phyloP scores from a whole-genome alignment of 257 asterid genomes.

The Solanum ossicruentum region DNA sequence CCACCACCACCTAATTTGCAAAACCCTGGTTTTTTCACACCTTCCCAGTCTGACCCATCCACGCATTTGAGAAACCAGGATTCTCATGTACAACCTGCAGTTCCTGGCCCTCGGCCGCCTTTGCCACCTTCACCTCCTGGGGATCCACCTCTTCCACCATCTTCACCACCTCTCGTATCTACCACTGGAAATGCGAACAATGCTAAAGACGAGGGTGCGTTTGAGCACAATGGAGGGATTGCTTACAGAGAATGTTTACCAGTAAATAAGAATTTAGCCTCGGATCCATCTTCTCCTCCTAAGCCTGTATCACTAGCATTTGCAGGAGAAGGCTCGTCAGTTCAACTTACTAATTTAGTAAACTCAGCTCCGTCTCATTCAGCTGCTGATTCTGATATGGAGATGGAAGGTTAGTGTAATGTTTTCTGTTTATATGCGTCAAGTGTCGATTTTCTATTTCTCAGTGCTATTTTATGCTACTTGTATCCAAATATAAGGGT shows the following conservation, averaged over 20 bases:
- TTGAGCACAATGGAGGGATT: conserved; percentile 10
- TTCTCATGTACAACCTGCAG: conserved; percentile 12
- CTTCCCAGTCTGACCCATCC: conserved; percentile 23
- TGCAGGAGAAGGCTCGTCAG: background rate
- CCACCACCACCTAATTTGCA: conserved; percentile 14
- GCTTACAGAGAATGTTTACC: conserved; percentile 2
- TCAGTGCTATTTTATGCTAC: background rate
- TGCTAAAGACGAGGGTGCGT: background rate
- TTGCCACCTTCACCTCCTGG: conserved; percentile 39
- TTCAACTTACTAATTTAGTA: background rate
- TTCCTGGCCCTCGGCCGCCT: conserved; percentile 36
- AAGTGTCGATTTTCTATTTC: conserved; percentile 4
- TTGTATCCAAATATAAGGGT: background rate
- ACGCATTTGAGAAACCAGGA: conserved; percentile 8
- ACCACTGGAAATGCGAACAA: background rate
- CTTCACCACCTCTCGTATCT: conserved; percentile 31
- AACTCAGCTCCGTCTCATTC: conserved; percentile 17
- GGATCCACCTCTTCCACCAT: conserved; percentile 45
- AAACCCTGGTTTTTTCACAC: conserved; percentile 14
- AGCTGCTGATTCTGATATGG: conserved; percentile 78
- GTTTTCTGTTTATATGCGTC: background rate
- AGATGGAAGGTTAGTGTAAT: conserved; percentile 74
- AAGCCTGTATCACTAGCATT: conserved; percentile 10
- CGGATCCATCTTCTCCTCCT: conserved; percentile 17
- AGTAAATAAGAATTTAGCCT: conserved; percentile 7